Percentiles rank a stretch among this genome's conserved stretches.
Evolutionary conservation across 352 stramenopile genomes (phyloP).

Genomic region (Globisporangium spinosum): DNA sequence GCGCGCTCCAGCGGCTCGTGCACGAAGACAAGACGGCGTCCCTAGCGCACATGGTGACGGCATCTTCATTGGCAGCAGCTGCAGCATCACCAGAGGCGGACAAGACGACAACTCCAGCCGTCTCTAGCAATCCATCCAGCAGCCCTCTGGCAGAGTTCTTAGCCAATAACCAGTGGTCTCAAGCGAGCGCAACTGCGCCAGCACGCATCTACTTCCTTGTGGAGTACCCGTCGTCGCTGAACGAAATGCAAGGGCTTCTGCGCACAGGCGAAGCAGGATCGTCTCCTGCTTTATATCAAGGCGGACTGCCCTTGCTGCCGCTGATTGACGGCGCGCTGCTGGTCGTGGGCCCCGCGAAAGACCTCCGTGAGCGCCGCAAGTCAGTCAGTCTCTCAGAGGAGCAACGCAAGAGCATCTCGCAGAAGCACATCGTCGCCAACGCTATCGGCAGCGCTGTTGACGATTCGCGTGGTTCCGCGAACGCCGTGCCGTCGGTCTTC

Average conservation of each 20-base stretch:
- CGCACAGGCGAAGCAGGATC: constrained; percentile 29
- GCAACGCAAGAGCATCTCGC: constrained; percentile 29
- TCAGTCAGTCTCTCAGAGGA: constrained; percentile 7
- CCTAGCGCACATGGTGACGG: constrained; percentile 2
- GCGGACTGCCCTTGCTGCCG: constrained; percentile 34
- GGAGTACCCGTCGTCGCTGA: constrained; percentile 52
- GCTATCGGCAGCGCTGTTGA: not conserved
- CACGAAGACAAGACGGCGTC: constrained; percentile 40
- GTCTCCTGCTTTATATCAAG: not conserved
- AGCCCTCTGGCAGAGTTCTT: constrained; percentile 3
- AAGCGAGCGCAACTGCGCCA: constrained; percentile 4
- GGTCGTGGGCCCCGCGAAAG: constrained; percentile 30
- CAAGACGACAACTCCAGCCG: not conserved
- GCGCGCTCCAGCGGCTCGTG: constrained; percentile 52
- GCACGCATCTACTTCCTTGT: constrained; percentile 53
- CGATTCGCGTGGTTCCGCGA: not conserved
- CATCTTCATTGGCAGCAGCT: not conserved
- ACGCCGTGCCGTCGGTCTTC: constrained; percentile 29
- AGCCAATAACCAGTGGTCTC: not conserved
- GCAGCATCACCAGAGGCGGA: not conserved
- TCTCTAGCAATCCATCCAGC: no score
- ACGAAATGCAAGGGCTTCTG: constrained; percentile 47
- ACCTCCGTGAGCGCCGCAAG: constrained; percentile 29
- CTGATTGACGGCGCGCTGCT: constrained; percentile 61
- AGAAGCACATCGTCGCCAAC: constrained; percentile 10